Percentiles rank a stretch among this genome's conserved stretches.
Conservation (phyloP, 2,329 filamentous ascomycete genomes). For the Sporothrix sp. region DNA sequence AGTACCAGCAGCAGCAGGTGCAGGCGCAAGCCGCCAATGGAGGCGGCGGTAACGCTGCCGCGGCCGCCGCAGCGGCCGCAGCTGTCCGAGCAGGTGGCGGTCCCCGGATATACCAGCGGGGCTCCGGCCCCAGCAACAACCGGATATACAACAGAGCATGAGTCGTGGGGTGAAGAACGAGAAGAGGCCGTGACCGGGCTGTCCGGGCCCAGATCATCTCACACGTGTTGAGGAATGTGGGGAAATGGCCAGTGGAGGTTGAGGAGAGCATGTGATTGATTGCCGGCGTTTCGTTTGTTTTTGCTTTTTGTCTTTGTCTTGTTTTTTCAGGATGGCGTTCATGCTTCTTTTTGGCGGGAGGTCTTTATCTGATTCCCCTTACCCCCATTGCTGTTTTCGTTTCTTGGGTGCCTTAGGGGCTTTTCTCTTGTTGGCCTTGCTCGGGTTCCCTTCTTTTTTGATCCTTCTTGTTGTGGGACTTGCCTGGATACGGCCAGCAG, state of each 20-base stretch:
- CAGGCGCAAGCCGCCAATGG: conserved; percentile 20
- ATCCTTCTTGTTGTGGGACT: too few species aligned
- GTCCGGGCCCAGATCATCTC: too few species aligned
- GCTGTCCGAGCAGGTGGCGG: background rate
- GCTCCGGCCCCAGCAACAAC: background rate
- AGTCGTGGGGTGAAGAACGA: background rate
- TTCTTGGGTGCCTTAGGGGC: background rate
- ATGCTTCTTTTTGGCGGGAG: background rate
- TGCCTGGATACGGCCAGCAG: too few species aligned
- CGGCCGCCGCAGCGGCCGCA: background rate
- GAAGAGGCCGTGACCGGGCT: too few species aligned
- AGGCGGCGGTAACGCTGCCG: conserved; percentile 1
- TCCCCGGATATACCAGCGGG: background rate
- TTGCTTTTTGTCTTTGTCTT: background rate
- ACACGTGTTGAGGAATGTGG: too few species aligned
- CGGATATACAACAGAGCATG: background rate
- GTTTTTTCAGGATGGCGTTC: background rate
- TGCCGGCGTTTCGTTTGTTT: background rate
- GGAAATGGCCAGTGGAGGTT: background rate
- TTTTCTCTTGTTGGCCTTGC: background rate
- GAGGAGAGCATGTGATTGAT: background rate
- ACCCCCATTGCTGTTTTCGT: background rate
- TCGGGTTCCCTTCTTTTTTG: background rate
- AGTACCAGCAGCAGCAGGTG: conserved; percentile 41
- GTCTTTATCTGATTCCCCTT: conserved; percentile 8